Percentiles rank a stretch among this genome's conserved stretches.
These are phyloP conservation scores for Euphorbia peplus DNA, from an alignment of 345 rosid species.

Conservation along the genomic window DNA sequence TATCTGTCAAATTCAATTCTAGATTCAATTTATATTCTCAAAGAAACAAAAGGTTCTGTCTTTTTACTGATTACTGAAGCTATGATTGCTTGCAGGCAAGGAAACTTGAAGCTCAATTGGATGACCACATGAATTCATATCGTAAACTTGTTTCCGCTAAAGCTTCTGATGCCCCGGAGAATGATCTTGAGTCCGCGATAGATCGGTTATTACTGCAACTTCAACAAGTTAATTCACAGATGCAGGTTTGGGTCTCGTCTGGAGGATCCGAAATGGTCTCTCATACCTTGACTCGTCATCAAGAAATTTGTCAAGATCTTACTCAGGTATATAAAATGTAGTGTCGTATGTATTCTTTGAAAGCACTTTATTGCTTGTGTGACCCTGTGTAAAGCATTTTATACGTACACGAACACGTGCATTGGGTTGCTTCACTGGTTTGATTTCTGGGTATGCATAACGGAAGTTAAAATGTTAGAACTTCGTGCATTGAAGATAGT, in stretches of 20 bases:
- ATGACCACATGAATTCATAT: slow-evolving; percentile 90
- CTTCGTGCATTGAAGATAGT: background rate
- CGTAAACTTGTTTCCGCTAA: slow-evolving; percentile 79
- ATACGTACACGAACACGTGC: no score
- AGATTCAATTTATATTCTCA: no score
- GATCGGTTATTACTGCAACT: slow-evolving; percentile 65
- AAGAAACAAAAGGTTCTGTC: no score
- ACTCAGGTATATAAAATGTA: slow-evolving; percentile 58
- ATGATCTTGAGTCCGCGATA: slow-evolving; percentile 75
- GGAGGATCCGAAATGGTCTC: slow-evolving; percentile 99
- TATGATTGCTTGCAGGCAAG: slow-evolving; percentile 63
- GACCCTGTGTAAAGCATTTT: background rate
- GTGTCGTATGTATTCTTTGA: background rate
- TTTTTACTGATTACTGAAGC: slow-evolving; percentile 1
- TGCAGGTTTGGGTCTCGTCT: slow-evolving; percentile 97
- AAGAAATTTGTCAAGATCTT: slow-evolving; percentile 91
- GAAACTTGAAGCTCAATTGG: slow-evolving; percentile 94
- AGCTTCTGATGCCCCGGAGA: slow-evolving; percentile 64
- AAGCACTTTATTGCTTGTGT: background rate
- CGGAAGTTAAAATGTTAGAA: background rate
- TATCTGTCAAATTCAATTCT: no score
- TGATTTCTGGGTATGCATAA: background rate
- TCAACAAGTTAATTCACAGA: slow-evolving; percentile 77
- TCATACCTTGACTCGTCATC: slow-evolving; percentile 94
- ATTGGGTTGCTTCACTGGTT: background rate